Evolutionary conservation across 768 basidiomycete species (phyloP), one percentile per base, ranked within the genome.

Genomic region (Mycena floridula): DNA sequence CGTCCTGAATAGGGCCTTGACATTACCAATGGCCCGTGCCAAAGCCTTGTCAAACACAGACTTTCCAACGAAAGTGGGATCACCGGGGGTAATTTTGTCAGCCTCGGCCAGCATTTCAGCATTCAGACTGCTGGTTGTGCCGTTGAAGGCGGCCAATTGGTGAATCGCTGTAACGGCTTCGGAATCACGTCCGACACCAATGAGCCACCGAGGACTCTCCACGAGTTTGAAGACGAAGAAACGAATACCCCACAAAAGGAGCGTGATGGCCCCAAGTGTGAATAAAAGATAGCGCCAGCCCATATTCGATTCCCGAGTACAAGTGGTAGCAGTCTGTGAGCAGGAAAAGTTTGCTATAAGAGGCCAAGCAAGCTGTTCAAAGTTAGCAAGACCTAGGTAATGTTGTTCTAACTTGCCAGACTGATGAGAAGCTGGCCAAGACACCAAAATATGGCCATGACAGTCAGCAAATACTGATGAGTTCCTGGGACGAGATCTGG

Each of bases 241-340:
- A 30, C 79, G 74, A 49, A 76, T 46, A 9, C 54, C 62, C 69
- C 75, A 80, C n/a, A 79, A 58, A 42, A 78, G 46, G 27, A 82
- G 62, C 21, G 69, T 77, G 30, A 80, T 48, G 7, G 67, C 76
- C 3, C 79, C 77, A 28, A 79, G 69, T 0, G 67, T 66, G 55
- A 77, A 70, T 25, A 79, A 59, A 21, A 79, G 67, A 53, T 81
- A 81, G 23, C 81, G 65, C 80, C 81, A 82, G 20, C 81, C 79
- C 79, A 77, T 81, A 50, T 81, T 82, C 16, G 73, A 50, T 3
- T 64, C 56, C 39, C 62, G 68, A 27, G 64, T 46, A 48, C 76
- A 76, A 3, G 61, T 52, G 5, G 45, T 47, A 0, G 61, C 15
- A 3, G 57, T 50, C 0, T 66, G 43, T 2, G 53, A 43, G 48